Percentiles rank a stretch among this genome's conserved stretches.
These are phyloP conservation scores for Dalbergia cochinchinensis DNA, from an alignment of 306 rosid species.

Conservation along the genomic window DNA sequence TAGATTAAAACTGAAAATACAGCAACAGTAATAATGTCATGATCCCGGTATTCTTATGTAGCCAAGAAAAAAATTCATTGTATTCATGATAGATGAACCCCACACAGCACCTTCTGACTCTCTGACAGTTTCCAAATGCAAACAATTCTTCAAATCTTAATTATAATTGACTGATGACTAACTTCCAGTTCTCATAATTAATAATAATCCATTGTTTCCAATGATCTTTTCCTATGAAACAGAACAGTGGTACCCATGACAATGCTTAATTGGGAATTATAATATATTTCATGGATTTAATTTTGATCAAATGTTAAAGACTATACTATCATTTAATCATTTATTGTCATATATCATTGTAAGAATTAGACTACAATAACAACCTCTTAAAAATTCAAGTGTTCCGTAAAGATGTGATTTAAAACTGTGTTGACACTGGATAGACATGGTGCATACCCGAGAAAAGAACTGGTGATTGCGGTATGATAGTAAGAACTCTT, in stretches of 20 bases:
- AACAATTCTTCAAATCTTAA: slow-evolving; percentile 4
- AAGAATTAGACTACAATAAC: neutral
- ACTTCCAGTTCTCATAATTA: neutral
- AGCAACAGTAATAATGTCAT: neutral
- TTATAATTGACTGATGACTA: neutral
- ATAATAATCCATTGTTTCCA: neutral
- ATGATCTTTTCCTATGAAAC: neutral
- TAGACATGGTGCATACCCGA: slow-evolving; percentile 65
- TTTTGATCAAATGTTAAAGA: neutral
- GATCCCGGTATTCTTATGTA: neutral
- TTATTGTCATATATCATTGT: neutral
- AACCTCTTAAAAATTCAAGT: neutral
- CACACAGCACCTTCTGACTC: neutral
- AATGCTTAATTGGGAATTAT: neutral
- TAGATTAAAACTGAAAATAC: neutral
- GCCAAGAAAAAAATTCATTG: slow-evolving; percentile 8
- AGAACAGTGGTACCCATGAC: neutral
- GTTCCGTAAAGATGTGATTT: neutral
- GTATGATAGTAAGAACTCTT: slow-evolving; percentile 84
- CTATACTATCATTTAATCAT: neutral
- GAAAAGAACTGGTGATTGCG: slow-evolving; percentile 89
- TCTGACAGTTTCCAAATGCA: slow-evolving; percentile 5
- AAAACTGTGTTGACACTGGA: slow-evolving; percentile 1
- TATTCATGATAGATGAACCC: neutral
- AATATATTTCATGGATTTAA: neutral